phyloP scores from a whole-genome alignment of 2,329 filamentous ascomycete genomes.

The Setomelanomma holmii region DNA sequence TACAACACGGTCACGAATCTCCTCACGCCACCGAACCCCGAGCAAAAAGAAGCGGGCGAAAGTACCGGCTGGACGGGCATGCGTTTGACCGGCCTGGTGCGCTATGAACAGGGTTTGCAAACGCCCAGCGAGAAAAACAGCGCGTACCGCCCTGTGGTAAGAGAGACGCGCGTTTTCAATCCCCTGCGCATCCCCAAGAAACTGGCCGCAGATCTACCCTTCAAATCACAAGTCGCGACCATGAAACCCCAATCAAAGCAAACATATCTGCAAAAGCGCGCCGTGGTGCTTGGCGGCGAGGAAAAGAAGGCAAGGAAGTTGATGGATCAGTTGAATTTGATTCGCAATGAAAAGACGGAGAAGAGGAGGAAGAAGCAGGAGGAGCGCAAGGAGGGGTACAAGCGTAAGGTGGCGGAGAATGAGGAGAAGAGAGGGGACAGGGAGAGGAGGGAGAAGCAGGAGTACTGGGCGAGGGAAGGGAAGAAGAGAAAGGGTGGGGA shows the following conservation, averaged over 20 bases:
- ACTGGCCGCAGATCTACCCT: slow-evolving; percentile 84
- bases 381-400: slow-evolving; percentile 79
- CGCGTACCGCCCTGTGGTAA: slow-evolving; percentile 73
- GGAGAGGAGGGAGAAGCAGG: slow-evolving; percentile 90
- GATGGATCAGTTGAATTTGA: slow-evolving; percentile 89
- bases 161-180: slow-evolving; percentile 59
- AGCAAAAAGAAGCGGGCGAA: slow-evolving; percentile 40
- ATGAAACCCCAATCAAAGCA: slow-evolving; percentile 80
- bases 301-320: slow-evolving; percentile 88
- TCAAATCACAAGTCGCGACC: slow-evolving; percentile 85
- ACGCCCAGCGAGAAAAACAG: slow-evolving; percentile 86
- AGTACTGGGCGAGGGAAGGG: slow-evolving; percentile 91
- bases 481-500: slow-evolving; percentile 72
- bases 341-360: slow-evolving; percentile 88
- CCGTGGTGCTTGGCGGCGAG: slow-evolving; percentile 82
- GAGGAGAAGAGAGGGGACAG: slow-evolving; percentile 84
- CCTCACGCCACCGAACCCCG: slow-evolving; percentile 62
- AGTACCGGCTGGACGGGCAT: slow-evolving; percentile 77
- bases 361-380: slow-evolving; percentile 88
- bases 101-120: slow-evolving; percentile 74
- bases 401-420: slow-evolving; percentile 81
- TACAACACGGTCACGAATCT: slow-evolving; percentile 97
- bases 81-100: slow-evolving; percentile 92
- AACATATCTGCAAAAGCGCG: slow-evolving; percentile 95
- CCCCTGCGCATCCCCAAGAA: slow-evolving; percentile 77